phyloP scores from a whole-genome alignment of 768 basidiomycete genomes.

The Lactarius sp. region DNA sequence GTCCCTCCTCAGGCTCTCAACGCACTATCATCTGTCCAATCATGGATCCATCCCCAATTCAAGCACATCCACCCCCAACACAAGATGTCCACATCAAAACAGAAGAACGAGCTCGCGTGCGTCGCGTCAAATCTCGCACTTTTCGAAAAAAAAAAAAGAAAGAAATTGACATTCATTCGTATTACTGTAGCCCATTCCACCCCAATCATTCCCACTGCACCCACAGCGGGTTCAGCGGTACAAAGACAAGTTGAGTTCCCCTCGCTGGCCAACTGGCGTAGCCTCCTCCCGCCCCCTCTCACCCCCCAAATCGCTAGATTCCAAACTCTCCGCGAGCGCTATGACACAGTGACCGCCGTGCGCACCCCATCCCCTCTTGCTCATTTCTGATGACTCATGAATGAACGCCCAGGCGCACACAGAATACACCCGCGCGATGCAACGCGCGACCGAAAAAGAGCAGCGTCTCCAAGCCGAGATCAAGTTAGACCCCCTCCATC shows the following conservation, averaged over 20 bases:
- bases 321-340: conserved; percentile 24
- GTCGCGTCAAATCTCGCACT: background rate
- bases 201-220: background rate
- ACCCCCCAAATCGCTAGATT: conserved; percentile 11
- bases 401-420: conserved; percentile 12
- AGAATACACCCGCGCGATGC: conserved; percentile 16
- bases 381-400: background rate
- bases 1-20: too few species aligned
- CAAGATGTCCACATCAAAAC: conserved; percentile 23
- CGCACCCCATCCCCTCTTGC: background rate
- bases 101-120: conserved; percentile 21
- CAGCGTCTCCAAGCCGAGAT: conserved; percentile 23
- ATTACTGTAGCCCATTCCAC: conserved; percentile 12
- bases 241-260: conserved; percentile 25
- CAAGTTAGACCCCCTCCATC: conserved; percentile 10
- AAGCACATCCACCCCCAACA: background rate
- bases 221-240: conserved; percentile 20
- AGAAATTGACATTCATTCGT: too few species aligned
- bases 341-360: conserved; percentile 20
- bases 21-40: too few species aligned
- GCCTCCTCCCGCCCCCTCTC: too few species aligned
- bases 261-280: background rate
- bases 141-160: background rate
- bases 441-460: conserved; percentile 23
- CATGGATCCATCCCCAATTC: background rate